These are phyloP conservation scores for Candida boidinii DNA, from an alignment of 805 yeast genomes.

Conservation along the genomic window DNA sequence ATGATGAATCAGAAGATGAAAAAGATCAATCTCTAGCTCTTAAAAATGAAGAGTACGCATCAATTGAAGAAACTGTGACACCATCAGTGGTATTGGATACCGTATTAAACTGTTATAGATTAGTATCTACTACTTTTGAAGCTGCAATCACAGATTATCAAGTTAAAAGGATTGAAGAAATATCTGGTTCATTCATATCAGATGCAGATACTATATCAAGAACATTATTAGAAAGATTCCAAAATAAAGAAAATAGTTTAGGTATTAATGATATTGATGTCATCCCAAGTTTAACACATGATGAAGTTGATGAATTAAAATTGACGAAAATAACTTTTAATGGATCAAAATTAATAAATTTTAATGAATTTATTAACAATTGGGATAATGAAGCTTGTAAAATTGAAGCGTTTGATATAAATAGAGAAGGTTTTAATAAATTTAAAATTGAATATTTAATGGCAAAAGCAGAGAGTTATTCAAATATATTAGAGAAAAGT, in stretches of 20 bases:
- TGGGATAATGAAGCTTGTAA: conserved; percentile 26
- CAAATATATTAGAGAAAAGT: conserved; percentile 31
- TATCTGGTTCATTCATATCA: conserved; percentile 4
- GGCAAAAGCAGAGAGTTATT: conserved; percentile 34
- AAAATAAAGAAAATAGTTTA: conserved; percentile 12
- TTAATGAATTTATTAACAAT: conserved; percentile 18
- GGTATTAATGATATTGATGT: no score
- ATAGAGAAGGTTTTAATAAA: no score
- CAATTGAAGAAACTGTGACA: conserved; percentile 14
- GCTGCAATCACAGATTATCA: conserved; percentile 7
- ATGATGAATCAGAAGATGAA: conserved; percentile 4
- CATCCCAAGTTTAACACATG: conserved; percentile 21
- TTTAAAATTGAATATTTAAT: conserved; percentile 32
- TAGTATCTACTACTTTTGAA: conserved; percentile 20
- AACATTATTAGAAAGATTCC: conserved; percentile 2
- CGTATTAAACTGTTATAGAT: conserved; percentile 16
- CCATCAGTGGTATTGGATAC: conserved; percentile 21
- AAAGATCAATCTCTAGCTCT: background rate
- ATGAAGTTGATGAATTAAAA: conserved; percentile 24
- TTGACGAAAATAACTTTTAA: conserved; percentile 21
- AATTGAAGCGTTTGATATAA: no score
- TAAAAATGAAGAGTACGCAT: conserved; percentile 2
- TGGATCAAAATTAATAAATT: conserved; percentile 20
- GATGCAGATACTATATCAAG: conserved; percentile 10
- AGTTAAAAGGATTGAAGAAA: background rate